Percentiles rank a stretch among this genome's conserved stretches.
Evolutionary conservation across 2,329 filamentous ascomycete species (phyloP).

Genomic region (Penicillium palitans): DNA sequence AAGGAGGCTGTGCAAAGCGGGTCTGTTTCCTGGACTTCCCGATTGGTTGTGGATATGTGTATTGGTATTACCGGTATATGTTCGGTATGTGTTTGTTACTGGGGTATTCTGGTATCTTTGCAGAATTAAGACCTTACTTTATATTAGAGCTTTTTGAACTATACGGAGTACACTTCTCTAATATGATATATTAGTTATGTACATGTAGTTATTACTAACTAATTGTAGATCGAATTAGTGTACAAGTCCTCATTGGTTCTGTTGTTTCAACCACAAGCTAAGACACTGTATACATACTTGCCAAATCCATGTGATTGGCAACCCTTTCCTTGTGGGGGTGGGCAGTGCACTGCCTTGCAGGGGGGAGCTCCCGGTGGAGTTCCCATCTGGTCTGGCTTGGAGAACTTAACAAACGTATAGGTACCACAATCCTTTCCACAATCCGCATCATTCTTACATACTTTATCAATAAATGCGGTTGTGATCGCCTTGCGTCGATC

Average conservation of each 20-base stretch:
- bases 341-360: conserved; percentile 30
- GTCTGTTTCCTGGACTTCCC: conserved; percentile 11
- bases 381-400: conserved; percentile 9
- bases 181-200: not conserved
- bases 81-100: not conserved
- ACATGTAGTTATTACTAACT: not conserved
- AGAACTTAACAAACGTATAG: not conserved
- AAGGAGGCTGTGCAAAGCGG: conserved; percentile 17
- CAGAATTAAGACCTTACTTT: too few species aligned
- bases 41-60: conserved; percentile 3
- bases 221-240: not conserved
- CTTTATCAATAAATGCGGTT: conserved; percentile 1
- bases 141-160: not conserved
- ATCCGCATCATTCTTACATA: not conserved
- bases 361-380: conserved; percentile 24
- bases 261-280: not conserved
- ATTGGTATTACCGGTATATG: conserved; percentile 8
- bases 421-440: not conserved
- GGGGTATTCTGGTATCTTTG: not conserved
- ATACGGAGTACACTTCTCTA: not conserved
- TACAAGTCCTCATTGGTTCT: not conserved
- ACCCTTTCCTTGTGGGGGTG: conserved; percentile 21
- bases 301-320: conserved; percentile 9
- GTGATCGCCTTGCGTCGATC: conserved; percentile 6
- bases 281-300: not conserved